Base-by-base conservation (phyloP, 768 basidiomycete species). In the Chalciporus sphaerocephalus region DNA sequence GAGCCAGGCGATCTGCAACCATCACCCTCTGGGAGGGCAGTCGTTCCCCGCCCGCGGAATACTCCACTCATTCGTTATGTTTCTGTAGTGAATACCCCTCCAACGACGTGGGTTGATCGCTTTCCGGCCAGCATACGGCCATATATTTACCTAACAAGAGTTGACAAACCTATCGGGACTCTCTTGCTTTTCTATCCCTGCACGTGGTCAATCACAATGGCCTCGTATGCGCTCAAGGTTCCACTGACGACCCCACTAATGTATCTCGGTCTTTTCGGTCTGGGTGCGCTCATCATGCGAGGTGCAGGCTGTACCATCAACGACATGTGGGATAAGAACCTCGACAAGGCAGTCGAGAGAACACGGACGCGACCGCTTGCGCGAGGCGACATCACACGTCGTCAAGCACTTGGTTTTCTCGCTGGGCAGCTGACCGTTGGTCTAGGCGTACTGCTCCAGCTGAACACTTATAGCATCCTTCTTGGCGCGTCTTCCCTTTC, bases 221-320 rank as follows among this genome's bases (percentile, higher is more conserved):
- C 92, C 0, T 83, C 90, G 2, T 94, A 93, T 56, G 84, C 89
- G 10, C 68, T 81, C 7, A 72, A 83, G 17, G 70, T 78, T 5
- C 87, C 92, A 0, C 71, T 76, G 37, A 75, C 79, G 2, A 77
- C 74, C 0, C 87, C 91, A 13, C 60, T 92, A 43, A 82, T 78
- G 15, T 95, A 92, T 59, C 71, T 91, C 38, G 69, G 79, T 25
- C 70, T 98, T 2, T 98, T 98, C 59, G 94, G 91, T 2, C 62
- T 85, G 9, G 96, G 96, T 1, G 93, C 96, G 1, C 55, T 96
- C 35, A 76, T 98, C 40, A 99, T 99, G 96, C 83, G 96, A 16
- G 92, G 95, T 5, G 96, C 96, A 17, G 96, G 96, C 3, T 99
- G 96, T 67, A 97, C 92, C 3, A 95, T 99, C 56, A 99, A 99